These are phyloP conservation scores for Jaltomata sinuosa DNA, from an alignment of 257 asterid species.

Conservation along the genomic window DNA sequence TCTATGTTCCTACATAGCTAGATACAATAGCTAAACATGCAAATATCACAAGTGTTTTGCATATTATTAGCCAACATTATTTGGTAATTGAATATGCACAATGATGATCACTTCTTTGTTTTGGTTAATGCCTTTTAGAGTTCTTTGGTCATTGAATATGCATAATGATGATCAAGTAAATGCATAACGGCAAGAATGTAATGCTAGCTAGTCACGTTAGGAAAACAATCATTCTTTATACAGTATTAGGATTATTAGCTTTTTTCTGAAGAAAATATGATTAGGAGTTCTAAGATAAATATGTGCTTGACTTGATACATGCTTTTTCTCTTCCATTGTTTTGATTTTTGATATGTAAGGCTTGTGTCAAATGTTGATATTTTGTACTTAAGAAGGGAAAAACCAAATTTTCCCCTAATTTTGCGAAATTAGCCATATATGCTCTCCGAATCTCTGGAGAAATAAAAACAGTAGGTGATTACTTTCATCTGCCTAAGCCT, in stretches of 20 bases:
- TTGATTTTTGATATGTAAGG: not conserved
- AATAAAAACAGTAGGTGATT: not conserved
- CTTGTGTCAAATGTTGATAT: not conserved
- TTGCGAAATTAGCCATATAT: not conserved
- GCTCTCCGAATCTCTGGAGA: no score
- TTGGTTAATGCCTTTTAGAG: not conserved
- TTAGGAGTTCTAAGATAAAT: not conserved
- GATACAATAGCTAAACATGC: no score
- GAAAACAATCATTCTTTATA: not conserved
- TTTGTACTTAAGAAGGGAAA: not conserved
- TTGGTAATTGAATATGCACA: not conserved
- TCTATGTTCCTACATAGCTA: not conserved
- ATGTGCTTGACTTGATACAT: not conserved
- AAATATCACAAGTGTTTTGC: not conserved
- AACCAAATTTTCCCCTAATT: not conserved
- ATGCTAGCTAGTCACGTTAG: not conserved
- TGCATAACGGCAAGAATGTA: not conserved
- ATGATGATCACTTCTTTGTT: not conserved
- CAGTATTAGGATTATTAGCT: no score
- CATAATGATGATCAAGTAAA: not conserved
- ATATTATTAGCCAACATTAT: not conserved
- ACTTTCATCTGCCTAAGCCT: not conserved
- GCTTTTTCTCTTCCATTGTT: not conserved
- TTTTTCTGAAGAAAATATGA: not conserved
- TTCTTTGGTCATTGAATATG: not conserved